Base-by-base conservation (phyloP, 495 filamentous ascomycete species). In the Annulohypoxylon nitens region DNA sequence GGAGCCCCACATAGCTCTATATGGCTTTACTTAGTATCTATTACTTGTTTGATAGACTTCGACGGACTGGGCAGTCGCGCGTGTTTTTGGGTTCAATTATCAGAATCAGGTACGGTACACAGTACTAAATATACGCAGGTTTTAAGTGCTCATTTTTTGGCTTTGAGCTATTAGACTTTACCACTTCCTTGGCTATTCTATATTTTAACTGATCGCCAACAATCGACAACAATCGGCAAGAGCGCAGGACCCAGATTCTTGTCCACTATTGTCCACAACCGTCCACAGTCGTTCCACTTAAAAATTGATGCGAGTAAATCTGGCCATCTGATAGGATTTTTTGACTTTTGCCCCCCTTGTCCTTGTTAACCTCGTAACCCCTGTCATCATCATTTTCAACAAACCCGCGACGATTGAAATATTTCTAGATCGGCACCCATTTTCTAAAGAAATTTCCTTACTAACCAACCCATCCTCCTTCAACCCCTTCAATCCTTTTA, bases 251-350 rank as follows among this genome's bases (percentile, higher is more conserved):
- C 65, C 45, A 61, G 33, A 57, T 9, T 26, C 51, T 25, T 30
- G 50, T 26, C 23, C 12, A 23, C 30, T 30, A 6, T 30, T 30
- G 30, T 30, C 30, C 30, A 30, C 30, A 30, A 30, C 5, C 30
- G 50, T 39, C 23, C 7, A 23, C 16, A 59, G 16, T 33, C 6
- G 55, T 45, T 50, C 71, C 65, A 65, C 71, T 18, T 50, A 37
- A 60, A 37, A 63, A 63, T 58, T 60, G 62, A 70, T 75, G 72
- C 59, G 68, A 61, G 63, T 14, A 20, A 58, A 73, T 73, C 64
- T 68, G 60, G 30, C 58, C 71, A 74, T 73, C 65, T 74, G 66
- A 69, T 74, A 74, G 67, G 61, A 58, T 59, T 66, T 74, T 74
- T 58, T 33, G 12, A 41, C 36, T 47, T 47, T 67, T 50, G 57